phyloP scores from a whole-genome alignment of 2,329 filamentous ascomycete genomes.

The Beauveria brongniartii region DNA sequence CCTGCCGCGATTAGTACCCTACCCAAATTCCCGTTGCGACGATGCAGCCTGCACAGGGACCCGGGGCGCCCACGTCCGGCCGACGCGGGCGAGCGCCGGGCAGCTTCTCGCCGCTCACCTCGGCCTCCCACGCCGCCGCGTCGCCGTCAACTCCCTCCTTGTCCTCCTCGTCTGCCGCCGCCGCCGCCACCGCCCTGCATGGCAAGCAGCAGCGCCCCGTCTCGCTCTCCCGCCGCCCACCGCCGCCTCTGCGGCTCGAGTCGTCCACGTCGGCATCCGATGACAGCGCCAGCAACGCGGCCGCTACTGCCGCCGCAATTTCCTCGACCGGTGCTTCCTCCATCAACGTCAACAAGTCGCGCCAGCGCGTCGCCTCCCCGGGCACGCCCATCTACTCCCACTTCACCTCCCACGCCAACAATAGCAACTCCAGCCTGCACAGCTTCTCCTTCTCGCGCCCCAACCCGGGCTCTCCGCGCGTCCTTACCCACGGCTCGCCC shows the following conservation, averaged over 20 bases:
- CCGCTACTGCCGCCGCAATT: constrained; percentile 18
- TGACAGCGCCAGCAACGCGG: constrained; percentile 10
- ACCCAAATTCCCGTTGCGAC: constrained; percentile 21
- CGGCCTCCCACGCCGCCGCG: constrained; percentile 20
- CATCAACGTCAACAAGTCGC: constrained; percentile 39
- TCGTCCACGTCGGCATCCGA: constrained; percentile 14
- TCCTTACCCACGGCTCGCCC: constrained; percentile 22
- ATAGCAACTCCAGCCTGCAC: constrained; percentile 33
- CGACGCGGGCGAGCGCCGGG: constrained; percentile 39
- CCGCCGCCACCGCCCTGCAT: constrained; percentile 14
- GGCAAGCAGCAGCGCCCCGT: constrained; percentile 17
- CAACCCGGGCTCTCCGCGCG: constrained; percentile 24
- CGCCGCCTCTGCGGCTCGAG: constrained; percentile 26
- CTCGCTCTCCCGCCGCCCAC: constrained; percentile 21
- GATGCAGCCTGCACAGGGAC: constrained; percentile 37
- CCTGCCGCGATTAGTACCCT: constrained; percentile 1
- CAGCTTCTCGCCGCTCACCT: constrained; percentile 45
- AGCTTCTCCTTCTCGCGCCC: constrained; percentile 58
- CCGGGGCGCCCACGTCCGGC: constrained; percentile 27
- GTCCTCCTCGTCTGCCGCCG: constrained; percentile 16
- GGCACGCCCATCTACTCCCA: constrained; percentile 40
- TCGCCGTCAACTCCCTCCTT: constrained; percentile 13
- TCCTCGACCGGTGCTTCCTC: constrained; percentile 20
- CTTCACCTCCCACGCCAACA: constrained; percentile 39
- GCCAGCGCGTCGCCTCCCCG: constrained; percentile 29